These are phyloP conservation scores for Gracilaria gracilis DNA, from an alignment of 23 red algal genomes.

Conservation along the genomic window DNA sequence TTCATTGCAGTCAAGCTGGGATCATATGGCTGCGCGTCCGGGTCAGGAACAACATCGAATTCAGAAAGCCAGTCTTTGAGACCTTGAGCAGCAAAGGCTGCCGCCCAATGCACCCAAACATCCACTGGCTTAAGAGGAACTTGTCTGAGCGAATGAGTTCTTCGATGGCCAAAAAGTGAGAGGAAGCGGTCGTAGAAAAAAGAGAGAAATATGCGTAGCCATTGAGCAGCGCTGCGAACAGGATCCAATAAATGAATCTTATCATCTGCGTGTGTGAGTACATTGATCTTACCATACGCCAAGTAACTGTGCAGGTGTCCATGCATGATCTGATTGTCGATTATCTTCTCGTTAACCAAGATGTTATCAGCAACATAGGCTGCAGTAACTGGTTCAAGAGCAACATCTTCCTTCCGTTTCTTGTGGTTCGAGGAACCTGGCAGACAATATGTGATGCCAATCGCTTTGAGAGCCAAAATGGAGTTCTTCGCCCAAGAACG, in stretches of 20 bases:
- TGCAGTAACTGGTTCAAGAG: not conserved
- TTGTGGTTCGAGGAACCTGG: not conserved
- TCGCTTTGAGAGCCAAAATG: conserved; percentile 34
- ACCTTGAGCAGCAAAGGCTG: conserved; percentile 46
- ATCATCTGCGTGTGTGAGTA: conserved; percentile 10
- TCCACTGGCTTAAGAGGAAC: conserved; percentile 42
- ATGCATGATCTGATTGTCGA: conserved; percentile 67
- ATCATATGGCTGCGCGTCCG: conserved; percentile 7
- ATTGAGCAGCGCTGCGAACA: not conserved
- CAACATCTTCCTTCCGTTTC: not conserved
- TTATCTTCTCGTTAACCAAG: conserved; percentile 44
- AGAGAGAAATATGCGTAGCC: not conserved
- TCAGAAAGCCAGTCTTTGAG: conserved; percentile 48
- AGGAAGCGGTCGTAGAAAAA: not conserved
- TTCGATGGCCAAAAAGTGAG: not conserved
- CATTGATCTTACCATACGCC: not conserved
- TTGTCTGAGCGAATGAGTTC: not conserved
- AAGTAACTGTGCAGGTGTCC: conserved; percentile 21
- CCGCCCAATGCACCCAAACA: conserved; percentile 54
- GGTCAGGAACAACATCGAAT: conserved; percentile 43
- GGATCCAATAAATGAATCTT: not conserved
- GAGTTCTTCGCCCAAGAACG: conserved; percentile 45
- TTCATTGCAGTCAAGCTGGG: not conserved
- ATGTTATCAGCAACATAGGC: conserved; percentile 38
- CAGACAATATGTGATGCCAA: conserved; percentile 25